phyloP scores from a whole-genome alignment of 2,329 filamentous ascomycete genomes.

The Alternaria dauci region DNA sequence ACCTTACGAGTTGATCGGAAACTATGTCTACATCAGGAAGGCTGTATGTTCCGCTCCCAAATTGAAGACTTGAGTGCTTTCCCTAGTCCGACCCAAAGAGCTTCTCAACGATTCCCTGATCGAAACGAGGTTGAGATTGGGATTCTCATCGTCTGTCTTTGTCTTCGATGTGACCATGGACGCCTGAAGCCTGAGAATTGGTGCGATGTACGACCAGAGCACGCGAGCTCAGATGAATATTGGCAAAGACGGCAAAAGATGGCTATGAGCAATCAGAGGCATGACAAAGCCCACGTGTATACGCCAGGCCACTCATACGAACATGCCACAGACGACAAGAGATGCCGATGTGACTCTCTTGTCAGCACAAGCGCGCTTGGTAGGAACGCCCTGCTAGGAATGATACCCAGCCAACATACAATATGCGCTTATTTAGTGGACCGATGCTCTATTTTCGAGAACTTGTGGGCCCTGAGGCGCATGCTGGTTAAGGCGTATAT shows the following conservation, averaged over 20 bases:
- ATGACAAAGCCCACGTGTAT: not conserved
- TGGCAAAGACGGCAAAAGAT: too few species aligned
- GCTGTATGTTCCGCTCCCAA: not conserved
- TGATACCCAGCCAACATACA: not conserved
- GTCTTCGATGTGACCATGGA: not conserved
- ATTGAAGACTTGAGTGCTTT: not conserved
- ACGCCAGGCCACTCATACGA: not conserved
- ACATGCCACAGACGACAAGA: constrained; percentile 9
- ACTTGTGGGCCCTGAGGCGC: not conserved
- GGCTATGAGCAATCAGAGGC: not conserved
- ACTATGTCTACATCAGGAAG: not conserved
- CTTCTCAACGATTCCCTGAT: not conserved
- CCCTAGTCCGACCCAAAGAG: not conserved
- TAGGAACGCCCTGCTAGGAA: not conserved
- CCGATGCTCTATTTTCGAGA: not conserved
- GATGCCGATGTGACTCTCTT: constrained; percentile 14
- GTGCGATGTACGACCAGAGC: not conserved
- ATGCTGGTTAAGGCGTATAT: not conserved
- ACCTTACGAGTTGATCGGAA: not conserved
- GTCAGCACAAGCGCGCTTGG: constrained; percentile 20
- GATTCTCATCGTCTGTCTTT: not conserved
- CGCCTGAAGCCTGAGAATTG: not conserved
- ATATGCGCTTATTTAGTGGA: not conserved
- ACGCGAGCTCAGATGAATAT: not conserved
- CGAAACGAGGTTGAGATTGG: not conserved